A percentile compares a stretch with the other conserved stretches of the same genome.
Conservation (phyloP, 1,284 basidiomycete genomes). For the Leccinum insolens region DNA sequence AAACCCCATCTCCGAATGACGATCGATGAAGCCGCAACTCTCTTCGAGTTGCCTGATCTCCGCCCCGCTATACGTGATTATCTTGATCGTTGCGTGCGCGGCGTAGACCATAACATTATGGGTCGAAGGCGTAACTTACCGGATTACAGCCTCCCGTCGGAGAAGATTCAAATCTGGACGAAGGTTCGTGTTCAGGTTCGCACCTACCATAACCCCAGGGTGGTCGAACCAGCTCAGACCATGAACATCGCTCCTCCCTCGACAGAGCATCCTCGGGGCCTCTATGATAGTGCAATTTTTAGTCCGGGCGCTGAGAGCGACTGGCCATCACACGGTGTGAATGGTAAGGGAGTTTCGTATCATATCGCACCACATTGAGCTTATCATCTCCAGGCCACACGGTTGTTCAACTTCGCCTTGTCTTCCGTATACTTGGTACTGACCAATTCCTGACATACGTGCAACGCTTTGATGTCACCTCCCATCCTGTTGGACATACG, state of each 20-base stretch:
- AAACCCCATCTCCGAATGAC: not conserved
- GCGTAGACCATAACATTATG: not conserved
- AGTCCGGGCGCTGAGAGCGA: not conserved
- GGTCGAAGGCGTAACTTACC: not conserved
- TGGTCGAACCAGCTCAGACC: constrained; percentile 1
- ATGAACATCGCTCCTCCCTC: not conserved
- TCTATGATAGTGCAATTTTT: constrained; percentile 1
- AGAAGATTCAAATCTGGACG: constrained; percentile 1
- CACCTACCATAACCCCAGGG: not conserved
- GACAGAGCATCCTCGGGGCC: not conserved
- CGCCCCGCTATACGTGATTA: not conserved
- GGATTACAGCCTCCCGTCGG: not conserved
- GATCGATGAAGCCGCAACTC: not conserved
- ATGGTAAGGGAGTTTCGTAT: not conserved
- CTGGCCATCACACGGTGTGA: not conserved
- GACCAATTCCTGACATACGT: not conserved
- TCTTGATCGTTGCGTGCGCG: not conserved
- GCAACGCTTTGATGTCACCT: not conserved
- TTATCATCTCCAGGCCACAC: not conserved
- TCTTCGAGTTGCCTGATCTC: constrained; percentile 1
- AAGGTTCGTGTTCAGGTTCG: not conserved
- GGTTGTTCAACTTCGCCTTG: not conserved
- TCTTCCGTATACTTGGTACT: not conserved
- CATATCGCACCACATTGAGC: not conserved
- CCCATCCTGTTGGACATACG: not conserved